A percentile compares a stretch with the other conserved stretches of the same genome.
Evolutionary conservation across 129 eudicot species (phyloP).

Genomic region (Rutidosis leptorrhynchoides): DNA sequence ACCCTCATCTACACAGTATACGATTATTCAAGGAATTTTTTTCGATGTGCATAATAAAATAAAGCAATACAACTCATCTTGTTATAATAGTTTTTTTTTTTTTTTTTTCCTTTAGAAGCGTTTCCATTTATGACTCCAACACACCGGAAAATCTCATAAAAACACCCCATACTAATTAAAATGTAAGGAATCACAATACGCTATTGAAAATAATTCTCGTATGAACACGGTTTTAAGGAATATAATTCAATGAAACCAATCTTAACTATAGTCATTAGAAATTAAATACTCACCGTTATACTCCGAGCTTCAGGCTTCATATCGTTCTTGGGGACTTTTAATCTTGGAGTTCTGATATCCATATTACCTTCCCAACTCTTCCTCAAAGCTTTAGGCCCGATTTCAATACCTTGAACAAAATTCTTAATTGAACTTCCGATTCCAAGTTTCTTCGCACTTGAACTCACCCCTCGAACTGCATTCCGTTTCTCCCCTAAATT

Average conservation of each 20-base stretch:
- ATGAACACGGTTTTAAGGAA: neutral
- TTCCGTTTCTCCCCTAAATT: slow-evolving; percentile 49
- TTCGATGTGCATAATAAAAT: no score
- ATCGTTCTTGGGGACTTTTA: slow-evolving; percentile 52
- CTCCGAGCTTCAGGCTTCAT: slow-evolving; percentile 55
- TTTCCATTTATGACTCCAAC: neutral
- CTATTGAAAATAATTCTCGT: no score
- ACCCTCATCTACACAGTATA: no score
- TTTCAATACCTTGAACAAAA: slow-evolving; percentile 62
- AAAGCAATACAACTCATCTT: no score
- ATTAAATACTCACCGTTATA: slow-evolving; percentile 59
- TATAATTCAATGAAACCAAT: neutral
- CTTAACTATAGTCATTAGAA: slow-evolving; percentile 9
- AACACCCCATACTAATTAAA: no score
- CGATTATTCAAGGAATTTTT: no score
- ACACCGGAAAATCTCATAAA: neutral
- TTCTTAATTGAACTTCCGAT: slow-evolving; percentile 54
- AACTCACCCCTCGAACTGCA: slow-evolving; percentile 48
- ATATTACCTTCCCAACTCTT: slow-evolving; percentile 98
- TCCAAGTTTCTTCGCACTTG: slow-evolving; percentile 44
- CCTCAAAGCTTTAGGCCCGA: slow-evolving; percentile 85
- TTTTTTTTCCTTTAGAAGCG: neutral
- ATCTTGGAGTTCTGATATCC: slow-evolving; percentile 71
- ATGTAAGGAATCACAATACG: slow-evolving; percentile 7
- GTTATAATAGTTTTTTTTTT: no score